These are phyloP conservation scores for Ceriops zippeliana DNA, from an alignment of 345 rosid species.

Conservation along the genomic window DNA sequence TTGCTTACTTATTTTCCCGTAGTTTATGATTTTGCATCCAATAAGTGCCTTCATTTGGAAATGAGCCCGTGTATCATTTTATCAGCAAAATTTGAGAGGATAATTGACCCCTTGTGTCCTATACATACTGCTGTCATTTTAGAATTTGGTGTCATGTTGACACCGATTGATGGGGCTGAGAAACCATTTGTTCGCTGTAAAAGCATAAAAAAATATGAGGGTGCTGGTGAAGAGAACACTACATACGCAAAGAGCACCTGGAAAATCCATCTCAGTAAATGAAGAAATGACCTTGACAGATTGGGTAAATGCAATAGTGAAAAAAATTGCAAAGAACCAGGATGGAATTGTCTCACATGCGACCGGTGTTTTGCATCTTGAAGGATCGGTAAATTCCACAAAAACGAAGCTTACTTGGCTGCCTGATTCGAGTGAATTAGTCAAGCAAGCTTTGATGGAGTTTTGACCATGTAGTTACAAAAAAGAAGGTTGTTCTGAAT, in stretches of 20 bases:
- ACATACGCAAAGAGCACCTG: slow-evolving; percentile 69
- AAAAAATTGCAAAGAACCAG: slow-evolving; percentile 55
- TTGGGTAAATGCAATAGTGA: slow-evolving; percentile 83
- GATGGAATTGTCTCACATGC: slow-evolving; percentile 51
- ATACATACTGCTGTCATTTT: slow-evolving; percentile 86
- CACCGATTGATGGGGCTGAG: slow-evolving; percentile 61
- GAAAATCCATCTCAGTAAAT: slow-evolving; percentile 49
- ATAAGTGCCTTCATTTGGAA: background rate
- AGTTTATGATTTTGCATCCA: background rate
- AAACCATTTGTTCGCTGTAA: slow-evolving; percentile 60
- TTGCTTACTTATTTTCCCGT: background rate
- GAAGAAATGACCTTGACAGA: slow-evolving; percentile 93
- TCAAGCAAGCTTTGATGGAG: slow-evolving; percentile 7
- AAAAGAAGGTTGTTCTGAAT: slow-evolving; percentile 15
- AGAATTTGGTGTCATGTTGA: slow-evolving; percentile 53
- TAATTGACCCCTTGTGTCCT: slow-evolving; percentile 88
- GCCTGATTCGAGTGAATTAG: slow-evolving; percentile 25
- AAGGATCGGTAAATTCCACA: slow-evolving; percentile 85
- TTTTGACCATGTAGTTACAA: slow-evolving; percentile 23
- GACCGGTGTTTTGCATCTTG: slow-evolving; percentile 65
- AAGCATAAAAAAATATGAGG: slow-evolving; percentile 83
- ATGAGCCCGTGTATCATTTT: background rate
- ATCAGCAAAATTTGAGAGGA: slow-evolving; percentile 37
- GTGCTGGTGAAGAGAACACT: slow-evolving; percentile 87
- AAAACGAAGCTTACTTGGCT: slow-evolving; percentile 88